Evolutionary conservation across 441 rosid species (phyloP).

Genomic region (Dalechampia spathulata): DNA sequence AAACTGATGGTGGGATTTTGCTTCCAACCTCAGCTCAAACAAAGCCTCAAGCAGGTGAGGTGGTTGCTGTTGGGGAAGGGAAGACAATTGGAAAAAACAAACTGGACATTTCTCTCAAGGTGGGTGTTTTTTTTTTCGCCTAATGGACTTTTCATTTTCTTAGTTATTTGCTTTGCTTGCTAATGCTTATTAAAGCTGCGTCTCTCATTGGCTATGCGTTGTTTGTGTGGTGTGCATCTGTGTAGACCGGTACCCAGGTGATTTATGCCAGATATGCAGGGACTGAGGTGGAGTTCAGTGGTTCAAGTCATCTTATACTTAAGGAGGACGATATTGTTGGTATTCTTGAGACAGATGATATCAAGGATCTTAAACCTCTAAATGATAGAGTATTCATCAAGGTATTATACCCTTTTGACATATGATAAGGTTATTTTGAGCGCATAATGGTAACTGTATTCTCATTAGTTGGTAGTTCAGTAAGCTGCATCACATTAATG

Average conservation of each 20-base stretch:
- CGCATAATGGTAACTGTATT: too few species aligned
- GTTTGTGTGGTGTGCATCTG: too few species aligned
- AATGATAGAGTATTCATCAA: constrained; percentile 77
- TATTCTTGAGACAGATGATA: constrained; percentile 76
- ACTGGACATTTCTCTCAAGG: constrained; percentile 55
- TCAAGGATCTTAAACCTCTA: constrained; percentile 89
- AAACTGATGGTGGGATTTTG: constrained; percentile 74
- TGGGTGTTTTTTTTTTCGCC: too few species aligned
- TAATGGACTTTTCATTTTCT: not conserved
- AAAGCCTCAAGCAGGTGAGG: constrained; percentile 92
- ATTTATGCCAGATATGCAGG: constrained; percentile 87
- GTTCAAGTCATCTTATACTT: constrained; percentile 66
- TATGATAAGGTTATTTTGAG: too few species aligned
- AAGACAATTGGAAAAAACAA: constrained; percentile 54
- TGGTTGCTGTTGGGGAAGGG: constrained; percentile 89
- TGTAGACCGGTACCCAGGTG: constrained; percentile 71
- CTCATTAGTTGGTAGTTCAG: too few species aligned
- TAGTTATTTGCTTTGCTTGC: not conserved
- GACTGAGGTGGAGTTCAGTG: constrained; percentile 78
- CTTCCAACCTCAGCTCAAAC: constrained; percentile 74
- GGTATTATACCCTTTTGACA: constrained; percentile 23
- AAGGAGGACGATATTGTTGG: constrained; percentile 94
- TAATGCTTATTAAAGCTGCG: not conserved
- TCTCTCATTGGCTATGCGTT: too few species aligned
- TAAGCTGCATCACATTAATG: too few species aligned